phyloP scores from a whole-genome alignment of 345 rosid species.

The Hibiscus mutabilis region DNA sequence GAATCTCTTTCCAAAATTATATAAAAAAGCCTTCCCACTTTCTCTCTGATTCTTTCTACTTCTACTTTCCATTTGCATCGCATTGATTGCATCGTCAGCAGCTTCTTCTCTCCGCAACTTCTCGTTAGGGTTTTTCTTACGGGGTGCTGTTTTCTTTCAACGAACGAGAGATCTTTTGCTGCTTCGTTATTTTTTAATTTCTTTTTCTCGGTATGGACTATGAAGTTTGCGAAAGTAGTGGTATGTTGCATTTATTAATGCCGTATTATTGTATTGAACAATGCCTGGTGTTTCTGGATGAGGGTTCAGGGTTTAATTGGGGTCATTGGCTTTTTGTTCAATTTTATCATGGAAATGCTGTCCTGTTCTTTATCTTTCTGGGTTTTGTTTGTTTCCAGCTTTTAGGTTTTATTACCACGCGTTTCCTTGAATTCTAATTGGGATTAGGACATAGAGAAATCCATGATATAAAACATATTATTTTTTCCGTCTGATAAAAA shows the following conservation, averaged over 20 bases:
- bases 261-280: neutral
- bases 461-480: neutral
- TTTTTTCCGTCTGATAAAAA: neutral
- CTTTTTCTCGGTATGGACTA: constrained; percentile 38
- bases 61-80: neutral
- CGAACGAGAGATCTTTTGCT: neutral
- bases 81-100: neutral
- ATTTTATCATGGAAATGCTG: neutral
- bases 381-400: neutral
- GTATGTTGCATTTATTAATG: constrained; percentile 25
- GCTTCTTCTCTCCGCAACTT: neutral
- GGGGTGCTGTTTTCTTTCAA: neutral
- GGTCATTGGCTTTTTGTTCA: neutral
- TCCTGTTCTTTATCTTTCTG: neutral
- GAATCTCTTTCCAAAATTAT: neutral
- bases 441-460: neutral
- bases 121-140: constrained; percentile 16
- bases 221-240: constrained; percentile 40
- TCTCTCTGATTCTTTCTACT: neutral
- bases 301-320: constrained; percentile 28
- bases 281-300: neutral
- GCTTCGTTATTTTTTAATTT: neutral
- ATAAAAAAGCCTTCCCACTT: neutral
- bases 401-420: neutral
- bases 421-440: neutral